Evolutionary conservation across 495 filamentous ascomycete species (phyloP).

Genomic region (Xanthoparmelia taractica): DNA sequence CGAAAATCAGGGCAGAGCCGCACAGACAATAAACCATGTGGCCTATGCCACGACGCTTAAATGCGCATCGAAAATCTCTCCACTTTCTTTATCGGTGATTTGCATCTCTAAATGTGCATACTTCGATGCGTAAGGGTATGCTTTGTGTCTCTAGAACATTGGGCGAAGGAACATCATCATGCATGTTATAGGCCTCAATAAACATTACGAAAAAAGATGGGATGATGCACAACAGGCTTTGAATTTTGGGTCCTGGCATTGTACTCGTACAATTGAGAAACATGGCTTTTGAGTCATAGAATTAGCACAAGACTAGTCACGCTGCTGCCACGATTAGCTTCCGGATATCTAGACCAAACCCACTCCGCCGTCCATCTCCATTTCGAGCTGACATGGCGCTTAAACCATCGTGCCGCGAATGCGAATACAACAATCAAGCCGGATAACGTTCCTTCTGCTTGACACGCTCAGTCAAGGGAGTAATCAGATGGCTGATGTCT

Average conservation of each 20-base stretch:
- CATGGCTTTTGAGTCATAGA: not conserved
- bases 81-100: too few species aligned
- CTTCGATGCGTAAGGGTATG: not conserved
- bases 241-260: not conserved
- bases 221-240: not conserved
- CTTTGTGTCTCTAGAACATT: not conserved
- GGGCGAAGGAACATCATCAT: not conserved
- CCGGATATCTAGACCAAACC: not conserved
- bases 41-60: not conserved
- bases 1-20: slow-evolving; percentile 1
- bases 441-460: slow-evolving; percentile 19
- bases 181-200: not conserved
- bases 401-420: not conserved
- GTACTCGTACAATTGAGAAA: not conserved
- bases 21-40: not conserved
- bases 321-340: not conserved
- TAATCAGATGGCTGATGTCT: slow-evolving; percentile 36
- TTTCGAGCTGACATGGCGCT: not conserved
- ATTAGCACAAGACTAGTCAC: not conserved
- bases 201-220: not conserved
- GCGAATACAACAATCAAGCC: not conserved
- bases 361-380: not conserved
- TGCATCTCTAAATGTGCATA: too few species aligned
- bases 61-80: not conserved
- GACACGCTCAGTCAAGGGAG: slow-evolving; percentile 18